Evolutionary conservation across 345 rosid genomes (phyloP).

Genomic region (Diplotaxis tenuifolia): DNA sequence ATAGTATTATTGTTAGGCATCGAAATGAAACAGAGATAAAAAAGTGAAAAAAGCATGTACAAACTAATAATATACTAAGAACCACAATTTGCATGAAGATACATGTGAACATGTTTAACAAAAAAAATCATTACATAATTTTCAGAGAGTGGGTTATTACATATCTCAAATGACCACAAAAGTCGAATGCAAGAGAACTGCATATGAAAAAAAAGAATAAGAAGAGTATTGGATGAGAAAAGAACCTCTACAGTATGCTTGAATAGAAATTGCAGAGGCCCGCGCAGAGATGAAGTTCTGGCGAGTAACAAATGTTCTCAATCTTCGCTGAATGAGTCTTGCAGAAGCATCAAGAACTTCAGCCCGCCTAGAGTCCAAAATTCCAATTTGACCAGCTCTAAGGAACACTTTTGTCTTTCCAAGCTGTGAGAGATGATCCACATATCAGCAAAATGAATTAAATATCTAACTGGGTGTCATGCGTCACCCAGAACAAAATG

Average conservation of each 20-base stretch:
- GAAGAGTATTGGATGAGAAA: slow-evolving; percentile 15
- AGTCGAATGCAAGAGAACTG: slow-evolving; percentile 1
- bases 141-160: neutral
- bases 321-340: slow-evolving; percentile 61
- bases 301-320: slow-evolving; percentile 59
- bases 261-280: slow-evolving; percentile 65
- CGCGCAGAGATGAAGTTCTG: slow-evolving; percentile 52
- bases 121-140: neutral
- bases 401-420: slow-evolving; percentile 96
- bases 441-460: slow-evolving; percentile 20
- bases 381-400: slow-evolving; percentile 95
- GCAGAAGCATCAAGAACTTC: slow-evolving; percentile 89
- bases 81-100: neutral
- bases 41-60: neutral
- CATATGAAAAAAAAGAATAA: neutral
- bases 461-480: neutral
- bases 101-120: slow-evolving; percentile 12
- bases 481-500: neutral
- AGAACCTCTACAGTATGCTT: slow-evolving; percentile 86
- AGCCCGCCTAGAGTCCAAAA: slow-evolving; percentile 75
- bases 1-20: slow-evolving; percentile 25
- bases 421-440: slow-evolving; percentile 51
- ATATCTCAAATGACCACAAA: slow-evolving; percentile 3
- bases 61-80: slow-evolving; percentile 3
- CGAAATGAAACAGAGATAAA: slow-evolving; percentile 25